Conservation (phyloP, 2,329 filamentous ascomycete genomes). For the Leptosphaerulina australis region DNA sequence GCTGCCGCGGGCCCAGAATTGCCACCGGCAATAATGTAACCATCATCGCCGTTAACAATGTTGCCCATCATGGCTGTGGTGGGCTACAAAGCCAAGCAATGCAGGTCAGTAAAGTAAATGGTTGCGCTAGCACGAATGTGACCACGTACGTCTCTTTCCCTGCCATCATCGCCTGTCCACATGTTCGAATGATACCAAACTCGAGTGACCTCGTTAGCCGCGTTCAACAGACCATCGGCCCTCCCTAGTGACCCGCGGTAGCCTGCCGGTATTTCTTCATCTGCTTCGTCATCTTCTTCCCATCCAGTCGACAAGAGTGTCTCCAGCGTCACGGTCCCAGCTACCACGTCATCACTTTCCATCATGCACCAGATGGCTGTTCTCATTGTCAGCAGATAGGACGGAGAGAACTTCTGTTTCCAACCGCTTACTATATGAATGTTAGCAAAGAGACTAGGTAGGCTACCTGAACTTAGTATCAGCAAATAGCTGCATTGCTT, state of each 20-base stretch:
- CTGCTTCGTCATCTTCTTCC: slow-evolving; percentile 4
- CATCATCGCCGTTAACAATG: slow-evolving; percentile 12
- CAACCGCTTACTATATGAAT: slow-evolving; percentile 10
- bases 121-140: slow-evolving; percentile 10
- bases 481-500: slow-evolving; percentile 7
- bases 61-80: slow-evolving; percentile 8
- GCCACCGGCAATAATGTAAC: slow-evolving; percentile 10
- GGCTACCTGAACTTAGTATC: slow-evolving; percentile 3
- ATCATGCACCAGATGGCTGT: slow-evolving; percentile 12
- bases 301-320: slow-evolving; percentile 9
- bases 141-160: slow-evolving; percentile 5
- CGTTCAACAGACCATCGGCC: slow-evolving; percentile 12
- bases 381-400: slow-evolving; percentile 10
- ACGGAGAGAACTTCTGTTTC: slow-evolving; percentile 6
- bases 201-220: slow-evolving; percentile 8
- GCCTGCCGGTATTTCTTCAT: not conserved
- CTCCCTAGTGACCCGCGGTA: slow-evolving; percentile 3
- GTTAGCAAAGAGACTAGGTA: slow-evolving; percentile 9
- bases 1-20: slow-evolving; percentile 5
- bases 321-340: slow-evolving; percentile 8
- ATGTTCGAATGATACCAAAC: slow-evolving; percentile 1
- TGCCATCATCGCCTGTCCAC: slow-evolving; percentile 7
- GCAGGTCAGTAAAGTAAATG: slow-evolving; percentile 14
- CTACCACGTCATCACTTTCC: slow-evolving; percentile 2
- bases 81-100: slow-evolving; percentile 12